A percentile compares a stretch with the other conserved stretches of the same genome.
phyloP scores from a whole-genome alignment of 257 asterid genomes.

The Petrea volubilis region DNA sequence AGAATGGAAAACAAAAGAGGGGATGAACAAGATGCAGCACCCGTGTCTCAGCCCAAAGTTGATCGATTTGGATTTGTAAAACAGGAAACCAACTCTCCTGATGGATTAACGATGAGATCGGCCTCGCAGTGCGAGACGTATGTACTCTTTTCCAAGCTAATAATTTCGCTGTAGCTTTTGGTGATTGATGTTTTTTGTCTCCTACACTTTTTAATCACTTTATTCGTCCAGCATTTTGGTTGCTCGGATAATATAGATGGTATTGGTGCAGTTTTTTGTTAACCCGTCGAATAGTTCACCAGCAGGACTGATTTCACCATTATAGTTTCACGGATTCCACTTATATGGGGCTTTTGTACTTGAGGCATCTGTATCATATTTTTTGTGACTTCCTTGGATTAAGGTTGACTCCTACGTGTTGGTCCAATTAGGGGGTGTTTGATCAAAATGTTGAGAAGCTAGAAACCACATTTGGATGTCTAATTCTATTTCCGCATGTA shows the following conservation, averaged over 20 bases:
- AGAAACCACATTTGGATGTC: neutral
- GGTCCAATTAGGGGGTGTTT: neutral
- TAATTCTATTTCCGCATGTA: neutral
- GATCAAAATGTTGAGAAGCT: neutral
- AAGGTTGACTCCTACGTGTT: neutral
- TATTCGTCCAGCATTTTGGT: neutral
- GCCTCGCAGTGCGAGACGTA: constrained; percentile 80
- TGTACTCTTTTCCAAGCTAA: neutral
- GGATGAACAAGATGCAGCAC: constrained; percentile 64
- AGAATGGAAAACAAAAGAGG: constrained; percentile 75
- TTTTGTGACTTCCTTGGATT: constrained; percentile 1
- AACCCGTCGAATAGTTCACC: neutral
- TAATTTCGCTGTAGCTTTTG: constrained; percentile 7
- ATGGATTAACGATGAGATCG: constrained; percentile 62
- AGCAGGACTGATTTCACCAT: neutral
- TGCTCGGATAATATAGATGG: neutral
- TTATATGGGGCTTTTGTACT: neutral
- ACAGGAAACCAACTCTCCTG: constrained; percentile 61
- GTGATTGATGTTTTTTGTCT: neutral
- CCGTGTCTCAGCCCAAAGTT: constrained; percentile 52
- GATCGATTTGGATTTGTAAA: constrained; percentile 78
- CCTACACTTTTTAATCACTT: neutral
- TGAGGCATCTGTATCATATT: neutral
- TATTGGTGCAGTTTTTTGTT: constrained; percentile 1
- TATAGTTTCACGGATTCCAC: neutral